Base-by-base conservation (phyloP, 2,329 filamentous ascomycete genomes). In the Dothideomycetidae sp. region DNA sequence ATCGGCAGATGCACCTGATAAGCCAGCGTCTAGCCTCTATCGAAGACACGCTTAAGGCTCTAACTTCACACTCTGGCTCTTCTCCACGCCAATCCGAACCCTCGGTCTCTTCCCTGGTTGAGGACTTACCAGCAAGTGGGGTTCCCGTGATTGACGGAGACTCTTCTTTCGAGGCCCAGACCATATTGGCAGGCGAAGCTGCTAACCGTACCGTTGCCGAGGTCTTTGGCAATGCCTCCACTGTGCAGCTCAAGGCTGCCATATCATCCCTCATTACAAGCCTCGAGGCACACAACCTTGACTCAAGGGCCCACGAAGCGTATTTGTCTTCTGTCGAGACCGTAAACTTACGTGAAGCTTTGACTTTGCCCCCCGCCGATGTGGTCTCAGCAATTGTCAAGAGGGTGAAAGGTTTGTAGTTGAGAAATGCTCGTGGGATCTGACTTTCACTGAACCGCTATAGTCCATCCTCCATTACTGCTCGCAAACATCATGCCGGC, bases 1-100 rank as follows among this genome's bases (percentile, higher is more conserved):
- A 42, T 12, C 26, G 36, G 12, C 41, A 42, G n/a, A 42, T 42
- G 23, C 11, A 28, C 5, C 10, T 42, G 17, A 42, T 42, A 7
- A 35, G 31, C 13, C 37, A 42, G 21, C 33, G 41, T 10, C 23
- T 42, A 2, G 32, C 31, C 7, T 38, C 37, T 1, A 42, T 42
- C n/a, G 41, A 42, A 12, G 38, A 12, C 11, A 39, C 32, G 7
- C 21, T 42, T 3, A 39, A 34, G 9, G 26, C 37, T 17, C 35
- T 37, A 9, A 30, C 23, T 30, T 10, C 29, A 23, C 3, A 19
- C 7, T 37, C 35, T 10, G 12, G 12, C 11, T 15, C 16, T 18
- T 37, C 35, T 7, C 35, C 35, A 5, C 13, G 26, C 4, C n/a
- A 15, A n/a, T 12, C 11, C 3, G 14, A 17, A 5, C 28, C 31